Evolutionary conservation across 2,329 filamentous ascomycete genomes (phyloP), one percentile per base, ranked within the genome.

Genomic region (Sclerotinia subarctica): DNA sequence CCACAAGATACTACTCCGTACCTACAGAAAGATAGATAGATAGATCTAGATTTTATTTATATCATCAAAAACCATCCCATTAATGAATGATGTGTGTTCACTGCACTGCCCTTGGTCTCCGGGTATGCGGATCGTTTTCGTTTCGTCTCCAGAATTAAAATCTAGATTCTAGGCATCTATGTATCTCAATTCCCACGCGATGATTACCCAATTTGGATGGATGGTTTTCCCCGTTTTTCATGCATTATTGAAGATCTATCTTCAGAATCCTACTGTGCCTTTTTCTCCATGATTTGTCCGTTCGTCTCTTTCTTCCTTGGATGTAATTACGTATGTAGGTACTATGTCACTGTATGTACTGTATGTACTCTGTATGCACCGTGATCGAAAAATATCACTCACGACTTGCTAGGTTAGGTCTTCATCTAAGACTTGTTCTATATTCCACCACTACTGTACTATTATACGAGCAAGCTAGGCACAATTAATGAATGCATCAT

Each of bases 41-140:
- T 38, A 38, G 35, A 38, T 51, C 59, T 51, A 38, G 4, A 21
- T 51, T 51, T 56, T 62, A 62, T 62, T 63, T 51, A 42, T 63
- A 51, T 63, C 59, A 38, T 26, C 46, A 19, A 17, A 24, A 35
- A 46, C 3, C 5, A 19, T 38, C 59, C 29, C 11, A 42, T 51
- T 42, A 13, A 42, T 42, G 35, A 10, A 35, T 35, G 1, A 29
- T 29, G 5, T 29, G n/a, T 29, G 5, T 29, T 29, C 29, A 29
- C 29, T 29, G 29, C 29, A 38, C 15, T 19, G 10, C 3, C 21
- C 29, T 26, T 38, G 46, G 11, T 51, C 59, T 38, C 46, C 59
- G 59, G 46, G 26, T 38, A 24, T 51, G 7, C 46, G 46, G 59
- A 63, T 51, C 13, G 29, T 60, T 60, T 13, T 13, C 38, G 38